Conservation (phyloP, 148 eudicot species). For the Euryodendron excelsum region DNA sequence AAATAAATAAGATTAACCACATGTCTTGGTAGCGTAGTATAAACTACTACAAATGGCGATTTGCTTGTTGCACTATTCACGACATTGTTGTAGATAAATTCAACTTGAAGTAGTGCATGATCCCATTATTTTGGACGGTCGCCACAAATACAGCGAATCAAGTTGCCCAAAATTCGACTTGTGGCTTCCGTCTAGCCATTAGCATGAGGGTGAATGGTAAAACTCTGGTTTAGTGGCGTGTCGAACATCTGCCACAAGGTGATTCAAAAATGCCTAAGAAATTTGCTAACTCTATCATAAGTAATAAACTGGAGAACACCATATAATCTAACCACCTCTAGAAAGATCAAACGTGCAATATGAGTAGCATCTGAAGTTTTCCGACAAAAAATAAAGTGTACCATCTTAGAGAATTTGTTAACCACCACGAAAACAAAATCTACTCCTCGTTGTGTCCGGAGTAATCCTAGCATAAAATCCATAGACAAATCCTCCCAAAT, state of each 20-base stretch:
- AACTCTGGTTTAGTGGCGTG: not conserved
- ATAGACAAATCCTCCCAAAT: too few relatives aligned
- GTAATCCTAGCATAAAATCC: too few relatives aligned
- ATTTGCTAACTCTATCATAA: not conserved
- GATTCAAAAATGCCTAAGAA: not conserved
- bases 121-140: not conserved
- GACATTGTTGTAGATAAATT: not conserved
- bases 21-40: not conserved
- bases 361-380: not conserved
- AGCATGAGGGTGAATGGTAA: conserved; percentile 2
- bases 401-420: too few relatives aligned
- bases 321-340: conserved; percentile 1
- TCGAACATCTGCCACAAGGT: not conserved
- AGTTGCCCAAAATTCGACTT: not conserved
- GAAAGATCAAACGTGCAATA: not conserved
- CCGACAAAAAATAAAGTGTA: not conserved
- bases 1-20: not conserved
- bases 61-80: not conserved
- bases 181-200: not conserved
- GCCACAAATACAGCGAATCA: not conserved
- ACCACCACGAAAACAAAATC: too few relatives aligned
- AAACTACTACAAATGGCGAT: not conserved
- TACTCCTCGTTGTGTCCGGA: too few relatives aligned
- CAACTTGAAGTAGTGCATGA: not conserved
- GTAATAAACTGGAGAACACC: not conserved